Percentiles rank a stretch among this genome's conserved stretches.
Conservation (phyloP, 2,329 filamentous ascomycete genomes). For the Talaromyces marneffei region DNA sequence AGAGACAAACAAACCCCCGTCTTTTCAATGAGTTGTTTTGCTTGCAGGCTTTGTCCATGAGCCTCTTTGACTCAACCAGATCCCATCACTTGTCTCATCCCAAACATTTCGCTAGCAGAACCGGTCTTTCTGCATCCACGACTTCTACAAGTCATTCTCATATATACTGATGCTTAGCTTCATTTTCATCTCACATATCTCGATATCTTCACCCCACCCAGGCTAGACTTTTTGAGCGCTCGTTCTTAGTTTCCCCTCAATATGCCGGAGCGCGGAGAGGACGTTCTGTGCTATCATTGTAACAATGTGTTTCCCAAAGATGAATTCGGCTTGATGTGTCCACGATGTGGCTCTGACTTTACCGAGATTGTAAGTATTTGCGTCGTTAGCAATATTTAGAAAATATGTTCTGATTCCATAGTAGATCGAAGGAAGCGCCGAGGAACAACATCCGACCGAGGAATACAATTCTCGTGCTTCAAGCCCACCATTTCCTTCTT, state of each 20-base stretch:
- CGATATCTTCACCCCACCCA: background rate
- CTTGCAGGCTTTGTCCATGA: constrained; percentile 3
- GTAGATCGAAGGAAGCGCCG: constrained; percentile 30
- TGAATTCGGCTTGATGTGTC: constrained; percentile 64
- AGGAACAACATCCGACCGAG: constrained; percentile 19
- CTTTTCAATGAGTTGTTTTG: constrained; percentile 1
- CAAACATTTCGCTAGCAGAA: background rate
- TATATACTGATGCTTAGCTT: background rate
- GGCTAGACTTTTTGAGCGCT: background rate
- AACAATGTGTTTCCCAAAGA: constrained; percentile 73
- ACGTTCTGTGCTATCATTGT: constrained; percentile 83
- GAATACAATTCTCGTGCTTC: constrained; percentile 18
- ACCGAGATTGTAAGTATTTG: constrained; percentile 67
- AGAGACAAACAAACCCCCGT: background rate
- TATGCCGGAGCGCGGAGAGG: constrained; percentile 48
- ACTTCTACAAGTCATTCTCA: background rate
- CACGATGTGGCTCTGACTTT: constrained; percentile 69
- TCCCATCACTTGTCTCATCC: background rate
- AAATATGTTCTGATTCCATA: background rate
- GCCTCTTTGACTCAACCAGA: background rate
- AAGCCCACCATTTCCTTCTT: background rate
- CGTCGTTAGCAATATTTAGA: background rate
- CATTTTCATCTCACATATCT: background rate
- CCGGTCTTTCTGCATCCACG: background rate
- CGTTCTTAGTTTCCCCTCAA: constrained; percentile 6